Evolutionary conservation across 768 basidiomycete genomes (phyloP).

Genomic region (Suillus decipiens): DNA sequence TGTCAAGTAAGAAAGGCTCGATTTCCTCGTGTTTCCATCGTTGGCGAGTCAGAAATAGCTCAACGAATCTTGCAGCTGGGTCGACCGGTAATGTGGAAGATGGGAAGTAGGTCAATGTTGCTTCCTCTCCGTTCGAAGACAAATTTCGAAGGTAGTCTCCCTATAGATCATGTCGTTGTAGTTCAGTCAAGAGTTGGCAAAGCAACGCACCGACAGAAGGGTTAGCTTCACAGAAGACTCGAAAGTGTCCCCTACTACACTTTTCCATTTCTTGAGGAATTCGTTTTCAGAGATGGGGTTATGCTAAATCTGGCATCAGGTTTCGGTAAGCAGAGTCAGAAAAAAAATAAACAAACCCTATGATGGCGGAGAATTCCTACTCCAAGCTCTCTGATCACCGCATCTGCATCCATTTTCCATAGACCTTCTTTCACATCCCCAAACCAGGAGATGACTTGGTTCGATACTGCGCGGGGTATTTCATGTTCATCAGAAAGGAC

Average conservation of each 20-base stretch:
- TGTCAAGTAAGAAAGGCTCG: constrained; percentile 75
- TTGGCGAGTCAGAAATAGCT: constrained; percentile 80
- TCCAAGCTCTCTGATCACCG: constrained; percentile 75
- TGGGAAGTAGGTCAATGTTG: constrained; percentile 72
- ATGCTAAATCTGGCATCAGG: constrained; percentile 43
- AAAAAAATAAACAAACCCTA: constrained; percentile 41
- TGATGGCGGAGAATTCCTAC: constrained; percentile 67
- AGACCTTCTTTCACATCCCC: constrained; percentile 54
- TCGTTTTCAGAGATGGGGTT: constrained; percentile 55
- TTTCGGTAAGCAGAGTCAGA: not conserved
- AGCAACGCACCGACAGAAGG: constrained; percentile 60
- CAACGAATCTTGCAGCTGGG: constrained; percentile 78
- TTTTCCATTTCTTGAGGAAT: constrained; percentile 71
- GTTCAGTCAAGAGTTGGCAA: not conserved
- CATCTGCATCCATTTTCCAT: constrained; percentile 68
- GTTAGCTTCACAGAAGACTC: constrained; percentile 57
- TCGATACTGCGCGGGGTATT: constrained; percentile 56
- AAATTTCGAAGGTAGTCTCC: constrained; percentile 69
- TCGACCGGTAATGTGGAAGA: constrained; percentile 71
- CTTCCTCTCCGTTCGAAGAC: constrained; percentile 32
- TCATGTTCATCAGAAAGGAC: constrained; percentile 75
- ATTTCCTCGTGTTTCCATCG: constrained; percentile 84
- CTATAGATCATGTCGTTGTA: constrained; percentile 42
- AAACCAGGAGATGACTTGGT: constrained; percentile 83
- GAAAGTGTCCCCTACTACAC: constrained; percentile 78